A percentile compares a stretch with the other conserved stretches of the same genome.
These are phyloP conservation scores for Trichoderma gracile DNA, from an alignment of 2,329 filamentous ascomycete species.

Conservation along the genomic window DNA sequence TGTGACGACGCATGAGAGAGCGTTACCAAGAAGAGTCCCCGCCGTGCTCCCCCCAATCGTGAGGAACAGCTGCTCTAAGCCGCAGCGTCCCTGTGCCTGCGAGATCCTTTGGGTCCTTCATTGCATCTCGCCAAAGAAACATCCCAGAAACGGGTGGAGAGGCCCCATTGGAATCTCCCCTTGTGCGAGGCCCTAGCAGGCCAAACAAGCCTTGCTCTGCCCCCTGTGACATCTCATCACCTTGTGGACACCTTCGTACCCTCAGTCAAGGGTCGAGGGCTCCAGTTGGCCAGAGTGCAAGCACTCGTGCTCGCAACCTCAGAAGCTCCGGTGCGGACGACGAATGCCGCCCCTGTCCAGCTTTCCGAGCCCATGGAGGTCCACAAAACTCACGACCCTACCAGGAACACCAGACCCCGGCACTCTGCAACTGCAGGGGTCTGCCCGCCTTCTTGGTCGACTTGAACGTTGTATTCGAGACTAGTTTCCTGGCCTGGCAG, in stretches of 20 bases:
- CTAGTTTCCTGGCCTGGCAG: constrained; percentile 20
- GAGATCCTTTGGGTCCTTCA: constrained; percentile 17
- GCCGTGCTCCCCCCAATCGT: constrained; percentile 6
- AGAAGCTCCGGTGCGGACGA: constrained; percentile 16
- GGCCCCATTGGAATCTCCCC: constrained; percentile 6
- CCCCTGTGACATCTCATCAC: constrained; percentile 24
- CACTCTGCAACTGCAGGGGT: constrained; percentile 24
- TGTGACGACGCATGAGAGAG: not conserved
- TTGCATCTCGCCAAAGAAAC: constrained; percentile 21
- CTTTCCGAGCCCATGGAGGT: constrained; percentile 19
- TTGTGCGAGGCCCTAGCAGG: constrained; percentile 2
- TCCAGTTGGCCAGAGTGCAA: constrained; percentile 11
- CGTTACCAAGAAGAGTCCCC: constrained; percentile 11
- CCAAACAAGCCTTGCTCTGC: constrained; percentile 15
- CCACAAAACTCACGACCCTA: constrained; percentile 20
- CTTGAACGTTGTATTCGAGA: constrained; percentile 21
- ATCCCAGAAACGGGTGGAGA: constrained; percentile 13
- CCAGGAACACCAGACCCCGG: constrained; percentile 22
- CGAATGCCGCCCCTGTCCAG: constrained; percentile 17
- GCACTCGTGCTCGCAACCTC: constrained; percentile 8
- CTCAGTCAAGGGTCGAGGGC: constrained; percentile 15
- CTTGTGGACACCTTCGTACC: constrained; percentile 9
- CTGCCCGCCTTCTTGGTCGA: constrained; percentile 22
- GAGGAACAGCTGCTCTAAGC: constrained; percentile 8
- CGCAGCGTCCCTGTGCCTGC: constrained; percentile 5